Conservation (phyloP, 139 green algal genomes). For the Chlorella sorokiniana region DNA sequence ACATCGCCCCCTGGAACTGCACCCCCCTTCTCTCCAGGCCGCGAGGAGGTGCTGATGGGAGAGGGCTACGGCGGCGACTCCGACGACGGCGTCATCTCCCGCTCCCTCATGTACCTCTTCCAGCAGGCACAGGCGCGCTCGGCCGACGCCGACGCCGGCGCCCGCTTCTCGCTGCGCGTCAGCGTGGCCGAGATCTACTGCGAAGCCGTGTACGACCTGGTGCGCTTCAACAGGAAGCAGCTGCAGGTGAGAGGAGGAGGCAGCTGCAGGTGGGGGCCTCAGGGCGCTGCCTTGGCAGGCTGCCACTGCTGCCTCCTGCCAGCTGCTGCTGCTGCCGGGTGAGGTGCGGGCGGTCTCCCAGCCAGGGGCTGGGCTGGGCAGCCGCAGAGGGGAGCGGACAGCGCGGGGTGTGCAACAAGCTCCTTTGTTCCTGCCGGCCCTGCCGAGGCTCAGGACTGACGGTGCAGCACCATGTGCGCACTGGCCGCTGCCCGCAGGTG, state of each 20-base stretch:
- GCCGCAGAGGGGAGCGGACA: too few species aligned
- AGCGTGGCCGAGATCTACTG: conserved; percentile 94
- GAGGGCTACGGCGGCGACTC: conserved; percentile 64
- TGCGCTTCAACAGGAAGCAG: conserved; percentile 48
- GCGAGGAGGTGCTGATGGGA: conserved; percentile 52
- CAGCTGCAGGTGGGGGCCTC: neutral
- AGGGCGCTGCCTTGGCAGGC: too few species aligned
- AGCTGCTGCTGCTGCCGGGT: too few species aligned
- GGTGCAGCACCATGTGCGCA: too few species aligned
- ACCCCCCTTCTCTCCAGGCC: neutral
- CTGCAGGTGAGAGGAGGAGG: neutral
- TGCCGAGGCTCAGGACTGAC: too few species aligned
- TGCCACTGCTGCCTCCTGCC: too few species aligned
- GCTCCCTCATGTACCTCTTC: conserved; percentile 74
- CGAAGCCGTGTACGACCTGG: conserved; percentile 84
- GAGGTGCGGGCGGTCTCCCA: too few species aligned
- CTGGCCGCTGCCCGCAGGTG: conserved; percentile 48
- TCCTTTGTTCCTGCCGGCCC: too few species aligned
- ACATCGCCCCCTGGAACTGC: neutral
- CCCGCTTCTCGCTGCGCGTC: conserved; percentile 41
- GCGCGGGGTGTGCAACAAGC: too few species aligned
- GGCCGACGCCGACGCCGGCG: conserved; percentile 7
- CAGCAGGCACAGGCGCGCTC: conserved; percentile 44
- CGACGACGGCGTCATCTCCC: conserved; percentile 77
- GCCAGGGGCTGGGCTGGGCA: too few species aligned